Conservation (phyloP, 495 filamentous ascomycete species). For the Aspergillus cavernicola region DNA sequence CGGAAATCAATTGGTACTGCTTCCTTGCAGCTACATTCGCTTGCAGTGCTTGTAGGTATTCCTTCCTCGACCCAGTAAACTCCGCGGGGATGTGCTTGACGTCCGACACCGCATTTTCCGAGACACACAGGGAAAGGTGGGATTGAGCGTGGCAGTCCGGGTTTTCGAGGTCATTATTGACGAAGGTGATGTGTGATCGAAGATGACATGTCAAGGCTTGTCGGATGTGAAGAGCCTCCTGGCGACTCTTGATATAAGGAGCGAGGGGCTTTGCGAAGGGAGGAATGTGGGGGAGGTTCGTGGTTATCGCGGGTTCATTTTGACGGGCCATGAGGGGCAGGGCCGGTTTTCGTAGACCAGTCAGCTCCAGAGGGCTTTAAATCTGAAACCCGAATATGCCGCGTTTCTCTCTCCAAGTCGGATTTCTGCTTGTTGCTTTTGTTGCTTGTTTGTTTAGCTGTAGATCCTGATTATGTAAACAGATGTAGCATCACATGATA, state of each 20-base stretch:
- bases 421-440: not conserved
- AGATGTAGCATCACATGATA: not conserved
- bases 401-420: not conserved
- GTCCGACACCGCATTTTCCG: slow-evolving; percentile 29
- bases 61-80: slow-evolving; percentile 37
- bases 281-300: slow-evolving; percentile 35
- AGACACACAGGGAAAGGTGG: slow-evolving; percentile 36
- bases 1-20: slow-evolving; percentile 38
- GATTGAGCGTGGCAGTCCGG: slow-evolving; percentile 24
- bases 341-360: not conserved
- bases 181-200: slow-evolving; percentile 37
- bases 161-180: slow-evolving; percentile 25
- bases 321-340: slow-evolving; percentile 15
- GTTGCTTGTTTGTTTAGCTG: slow-evolving; percentile 12
- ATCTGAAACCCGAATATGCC: slow-evolving; percentile 9
- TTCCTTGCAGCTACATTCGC: slow-evolving; percentile 53
- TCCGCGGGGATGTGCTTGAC: slow-evolving; percentile 40
- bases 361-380: not conserved
- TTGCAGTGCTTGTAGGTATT: slow-evolving; percentile 57
- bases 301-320: not conserved
- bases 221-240: slow-evolving; percentile 44
- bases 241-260: slow-evolving; percentile 44
- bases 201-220: slow-evolving; percentile 43
- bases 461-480: slow-evolving; percentile 10
- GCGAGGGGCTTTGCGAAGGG: slow-evolving; percentile 35